Conservation (phyloP, 768 basidiomycete species). For the Lentinula sp. region DNA sequence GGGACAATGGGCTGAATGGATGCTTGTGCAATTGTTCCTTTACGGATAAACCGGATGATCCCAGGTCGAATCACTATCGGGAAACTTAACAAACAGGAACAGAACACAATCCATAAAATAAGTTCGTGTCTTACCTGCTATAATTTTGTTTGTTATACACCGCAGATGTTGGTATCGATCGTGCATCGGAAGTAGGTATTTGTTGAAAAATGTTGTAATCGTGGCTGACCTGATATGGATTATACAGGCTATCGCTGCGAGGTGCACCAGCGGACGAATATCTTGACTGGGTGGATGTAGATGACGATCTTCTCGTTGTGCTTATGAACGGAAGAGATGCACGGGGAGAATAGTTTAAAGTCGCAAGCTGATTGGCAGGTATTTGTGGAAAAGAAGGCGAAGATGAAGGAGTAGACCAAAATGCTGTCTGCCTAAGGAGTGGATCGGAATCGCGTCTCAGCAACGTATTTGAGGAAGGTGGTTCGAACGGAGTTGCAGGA, state of each 20-base stretch:
- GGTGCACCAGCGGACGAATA: not conserved
- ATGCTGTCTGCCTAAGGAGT: not conserved
- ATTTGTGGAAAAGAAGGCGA: not conserved
- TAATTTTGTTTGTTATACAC: not conserved
- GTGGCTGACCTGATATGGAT: not conserved
- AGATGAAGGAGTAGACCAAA: not conserved
- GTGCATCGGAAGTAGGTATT: conserved; percentile 3
- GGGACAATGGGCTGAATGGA: not conserved
- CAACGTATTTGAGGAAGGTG: not conserved
- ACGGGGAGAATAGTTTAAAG: not conserved
- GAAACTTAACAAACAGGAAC: not conserved
- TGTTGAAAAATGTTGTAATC: not conserved
- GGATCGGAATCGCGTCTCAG: not conserved
- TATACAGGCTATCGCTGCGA: not conserved
- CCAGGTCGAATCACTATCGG: not conserved
- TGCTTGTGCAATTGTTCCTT: not conserved
- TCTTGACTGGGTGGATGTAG: not conserved
- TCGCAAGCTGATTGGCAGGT: not conserved
- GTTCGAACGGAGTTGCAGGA: not conserved
- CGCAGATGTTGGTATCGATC: not conserved
- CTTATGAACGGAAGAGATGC: not conserved
- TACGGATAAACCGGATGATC: not conserved
- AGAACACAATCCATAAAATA: too few species aligned
- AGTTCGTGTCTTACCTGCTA: not conserved
- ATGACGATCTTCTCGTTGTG: not conserved